A percentile compares a stretch with the other conserved stretches of the same genome.
Evolutionary conservation across 331 rosid species (phyloP).

Genomic region (Phaseolus coccineus): DNA sequence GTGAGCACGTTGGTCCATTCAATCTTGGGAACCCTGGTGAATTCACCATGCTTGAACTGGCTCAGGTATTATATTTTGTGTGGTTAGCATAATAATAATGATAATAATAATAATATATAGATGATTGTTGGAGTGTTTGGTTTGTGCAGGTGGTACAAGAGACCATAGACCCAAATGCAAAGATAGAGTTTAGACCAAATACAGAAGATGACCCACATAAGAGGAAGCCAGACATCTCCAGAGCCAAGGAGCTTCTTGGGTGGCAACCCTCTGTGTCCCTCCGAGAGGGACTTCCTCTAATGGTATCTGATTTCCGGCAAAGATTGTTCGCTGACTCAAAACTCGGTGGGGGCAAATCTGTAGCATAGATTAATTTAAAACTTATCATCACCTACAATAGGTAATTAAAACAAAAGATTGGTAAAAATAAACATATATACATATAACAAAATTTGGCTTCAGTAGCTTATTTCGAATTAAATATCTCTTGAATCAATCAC

Average conservation of each 20-base stretch:
- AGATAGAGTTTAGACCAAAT: conserved; percentile 88
- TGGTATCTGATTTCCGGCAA: conserved; percentile 82
- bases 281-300: conserved; percentile 83
- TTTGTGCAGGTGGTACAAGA: conserved; percentile 84
- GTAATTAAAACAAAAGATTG: conserved; percentile 7
- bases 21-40: conserved; percentile 98
- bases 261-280: conserved; percentile 93
- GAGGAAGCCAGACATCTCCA: conserved; percentile 93
- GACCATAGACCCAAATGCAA: conserved; percentile 84
- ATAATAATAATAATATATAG: neutral
- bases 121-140: neutral
- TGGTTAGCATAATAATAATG: no score
- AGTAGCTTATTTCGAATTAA: conserved; percentile 19
- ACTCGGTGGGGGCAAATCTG: conserved; percentile 3
- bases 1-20: conserved; percentile 92
- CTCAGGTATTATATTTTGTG: conserved; percentile 61
- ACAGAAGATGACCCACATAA: conserved; percentile 96
- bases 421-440: conserved; percentile 11
- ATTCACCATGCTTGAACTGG: conserved; percentile 99
- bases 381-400: neutral
- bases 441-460: conserved; percentile 27
- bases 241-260: conserved; percentile 83
- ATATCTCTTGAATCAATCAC: conserved; percentile 4
- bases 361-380: conserved; percentile 23
- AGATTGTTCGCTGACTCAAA: conserved; percentile 72